Base-by-base conservation (phyloP, 345 rosid species). In the Citrus mangshanensis region DNA sequence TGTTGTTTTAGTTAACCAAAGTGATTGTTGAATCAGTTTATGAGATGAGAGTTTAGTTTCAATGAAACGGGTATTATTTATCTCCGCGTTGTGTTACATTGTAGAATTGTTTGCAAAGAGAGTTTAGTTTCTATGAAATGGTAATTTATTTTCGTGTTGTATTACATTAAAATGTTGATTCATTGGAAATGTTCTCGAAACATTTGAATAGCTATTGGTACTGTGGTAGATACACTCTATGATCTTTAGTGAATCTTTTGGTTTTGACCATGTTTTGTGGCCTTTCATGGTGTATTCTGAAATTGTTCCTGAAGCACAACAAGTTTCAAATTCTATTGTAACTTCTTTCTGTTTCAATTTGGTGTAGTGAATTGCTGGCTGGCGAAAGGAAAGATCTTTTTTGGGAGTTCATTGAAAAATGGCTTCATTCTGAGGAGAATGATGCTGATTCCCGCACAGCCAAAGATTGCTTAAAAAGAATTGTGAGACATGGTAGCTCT, bases 351-450 rank as follows among this genome's bases (percentile, higher is more conserved):
- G 6, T 38, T 71, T 71, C 5, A 0, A 10, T 77, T 62, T 72
- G 55, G 76, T 74, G 12, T 71, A 95, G 98, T 55, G 99, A 96
- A 83, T 81, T 96, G 66, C 91, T 96, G 66, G 89, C 99, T 8
- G 93, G 90, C 71, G 97, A 96, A 81, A 81, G 92, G 83, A 91
- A 89, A 81, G 91, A 91, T 80, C 88, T 91, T 38, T 94, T 89
- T 25, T 96, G 99, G 99, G 94, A 89, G 81, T 96, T 94, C 70
- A 81, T 87, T 67, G 99, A 91, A 35, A 82, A 78, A 51, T 94
- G 99, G 98, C 84, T 88, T 82, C 87, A 73, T 27, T 81, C 81
- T 58, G 89, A 87, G 75, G 84, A 83, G 77, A 86, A 85, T 24
- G 87, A 77, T 78, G 49, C 82, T 74, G 91, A 84, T 80, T 82